Percentiles rank a stretch among this genome's conserved stretches.
These are phyloP conservation scores for Nakazawaea laoshanensis DNA, from an alignment of 805 yeast genomes.

Conservation along the genomic window DNA sequence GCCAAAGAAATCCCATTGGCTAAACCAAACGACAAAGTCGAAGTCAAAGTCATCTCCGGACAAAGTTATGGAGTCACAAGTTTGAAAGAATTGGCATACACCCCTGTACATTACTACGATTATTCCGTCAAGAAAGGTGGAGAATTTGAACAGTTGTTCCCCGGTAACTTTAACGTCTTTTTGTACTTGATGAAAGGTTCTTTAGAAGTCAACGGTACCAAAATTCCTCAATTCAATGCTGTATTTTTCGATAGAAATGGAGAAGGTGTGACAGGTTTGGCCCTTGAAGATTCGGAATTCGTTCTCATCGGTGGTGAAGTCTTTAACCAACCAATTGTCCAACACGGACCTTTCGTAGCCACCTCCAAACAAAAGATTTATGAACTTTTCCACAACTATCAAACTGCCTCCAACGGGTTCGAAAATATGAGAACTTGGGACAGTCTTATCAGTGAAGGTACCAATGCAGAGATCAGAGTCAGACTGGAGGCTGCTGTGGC, in stretches of 20 bases:
- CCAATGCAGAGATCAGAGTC: conserved; percentile 10
- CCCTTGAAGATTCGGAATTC: conserved; percentile 49
- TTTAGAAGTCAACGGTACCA: conserved; percentile 31
- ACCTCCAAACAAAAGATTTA: conserved; percentile 56
- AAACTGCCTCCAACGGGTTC: conserved; percentile 59
- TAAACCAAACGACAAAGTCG: conserved; percentile 53
- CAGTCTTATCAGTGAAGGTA: conserved; percentile 29
- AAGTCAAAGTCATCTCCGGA: conserved; percentile 72
- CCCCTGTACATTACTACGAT: conserved; percentile 72
- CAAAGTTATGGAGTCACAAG: conserved; percentile 69
- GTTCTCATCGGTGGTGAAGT: conserved; percentile 71
- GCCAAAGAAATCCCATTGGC: conserved; percentile 64
- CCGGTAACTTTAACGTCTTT: conserved; percentile 58
- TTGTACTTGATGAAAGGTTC: conserved; percentile 60
- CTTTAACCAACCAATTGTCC: conserved; percentile 68
- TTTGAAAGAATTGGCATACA: conserved; percentile 66
- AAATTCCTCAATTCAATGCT: conserved; percentile 36
- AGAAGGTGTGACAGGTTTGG: conserved; percentile 44
- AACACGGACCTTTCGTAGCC: conserved; percentile 90
- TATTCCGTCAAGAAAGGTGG: conserved; percentile 61
- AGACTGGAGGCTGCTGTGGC: conserved; percentile 2
- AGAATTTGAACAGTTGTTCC: conserved; percentile 48
- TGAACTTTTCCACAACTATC: conserved; percentile 68
- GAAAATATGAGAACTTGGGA: conserved; percentile 58
- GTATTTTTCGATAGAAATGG: conserved; percentile 69